phyloP scores from a whole-genome alignment of 2,329 filamentous ascomycete species.

The Colletotrichum theobromicola region DNA sequence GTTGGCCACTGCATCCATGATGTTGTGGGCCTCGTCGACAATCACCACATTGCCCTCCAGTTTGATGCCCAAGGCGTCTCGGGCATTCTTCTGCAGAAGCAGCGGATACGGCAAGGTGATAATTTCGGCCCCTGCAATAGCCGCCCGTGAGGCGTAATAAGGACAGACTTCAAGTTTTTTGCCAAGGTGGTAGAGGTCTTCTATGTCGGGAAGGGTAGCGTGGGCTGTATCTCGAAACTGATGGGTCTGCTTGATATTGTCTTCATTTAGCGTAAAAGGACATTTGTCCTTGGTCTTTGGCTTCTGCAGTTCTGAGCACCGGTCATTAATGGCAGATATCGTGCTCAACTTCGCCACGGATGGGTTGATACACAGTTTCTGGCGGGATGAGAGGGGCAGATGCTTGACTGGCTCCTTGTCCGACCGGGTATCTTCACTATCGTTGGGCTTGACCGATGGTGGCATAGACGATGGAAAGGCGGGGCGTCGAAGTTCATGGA shows the following conservation, averaged over 20 bases:
- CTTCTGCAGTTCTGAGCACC: conserved; percentile 89
- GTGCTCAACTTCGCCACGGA: conserved; percentile 74
- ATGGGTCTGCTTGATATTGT: conserved; percentile 73
- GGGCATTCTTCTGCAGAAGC: conserved; percentile 82
- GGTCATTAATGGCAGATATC: conserved; percentile 87
- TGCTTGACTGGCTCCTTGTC: conserved; percentile 68
- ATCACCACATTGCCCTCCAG: conserved; percentile 91
- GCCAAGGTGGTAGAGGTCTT: conserved; percentile 83
- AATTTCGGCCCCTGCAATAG: conserved; percentile 85
- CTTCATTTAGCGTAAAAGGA: conserved; percentile 77
- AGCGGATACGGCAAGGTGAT: conserved; percentile 92
- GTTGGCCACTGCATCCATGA: conserved; percentile 91
- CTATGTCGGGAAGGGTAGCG: conserved; percentile 89
- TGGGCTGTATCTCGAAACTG: conserved; percentile 86
- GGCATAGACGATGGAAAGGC: conserved; percentile 75
- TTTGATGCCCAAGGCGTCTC: conserved; percentile 86
- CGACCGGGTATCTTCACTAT: neutral
- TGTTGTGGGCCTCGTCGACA: conserved; percentile 96
- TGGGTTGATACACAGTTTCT: conserved; percentile 89
- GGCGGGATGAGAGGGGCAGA: conserved; percentile 82
- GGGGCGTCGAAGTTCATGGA: conserved; percentile 81
- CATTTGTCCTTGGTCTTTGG: conserved; percentile 72
- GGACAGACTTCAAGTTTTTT: conserved; percentile 84
- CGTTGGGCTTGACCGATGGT: conserved; percentile 31
- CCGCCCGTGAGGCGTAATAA: conserved; percentile 91